Evolutionary conservation across 208 protist species (phyloP).

Genomic region (Wallacemonas collosoma): DNA sequence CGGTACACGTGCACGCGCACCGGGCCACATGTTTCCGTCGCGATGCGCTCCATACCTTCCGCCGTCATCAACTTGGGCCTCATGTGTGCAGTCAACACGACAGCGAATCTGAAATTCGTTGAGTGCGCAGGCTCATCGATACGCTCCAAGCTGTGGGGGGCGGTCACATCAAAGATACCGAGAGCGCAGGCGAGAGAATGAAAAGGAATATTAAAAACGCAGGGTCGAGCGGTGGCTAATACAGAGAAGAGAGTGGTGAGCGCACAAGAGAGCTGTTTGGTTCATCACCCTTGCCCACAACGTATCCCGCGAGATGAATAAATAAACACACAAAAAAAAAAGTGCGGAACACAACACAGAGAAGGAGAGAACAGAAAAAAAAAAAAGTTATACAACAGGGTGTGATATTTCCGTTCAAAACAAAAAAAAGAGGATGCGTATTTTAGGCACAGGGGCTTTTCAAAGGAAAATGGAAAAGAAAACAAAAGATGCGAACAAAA

Average conservation of each 20-base stretch:
- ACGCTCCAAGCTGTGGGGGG: no score
- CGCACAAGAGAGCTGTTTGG: neutral
- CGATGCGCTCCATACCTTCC: no score
- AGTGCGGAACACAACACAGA: conserved; percentile 2
- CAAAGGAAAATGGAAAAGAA: conserved; percentile 24
- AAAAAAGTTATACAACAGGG: no score
- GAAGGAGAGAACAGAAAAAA: conserved; percentile 12
- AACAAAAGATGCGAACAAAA: neutral
- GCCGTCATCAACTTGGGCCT: no score
- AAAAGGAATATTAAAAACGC: conserved; percentile 10
- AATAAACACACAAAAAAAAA: conserved; percentile 14
- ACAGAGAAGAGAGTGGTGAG: neutral
- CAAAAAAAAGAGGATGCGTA: neutral
- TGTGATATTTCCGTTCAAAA: no score
- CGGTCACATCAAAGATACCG: neutral
- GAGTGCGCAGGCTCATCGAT: no score
- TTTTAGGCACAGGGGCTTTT: neutral
- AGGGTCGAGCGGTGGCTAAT: no score
- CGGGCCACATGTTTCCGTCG: no score
- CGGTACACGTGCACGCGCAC: no score
- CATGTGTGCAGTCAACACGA: no score
- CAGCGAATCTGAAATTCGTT: no score
- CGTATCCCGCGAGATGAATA: neutral
- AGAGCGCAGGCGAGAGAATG: neutral
- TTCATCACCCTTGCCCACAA: neutral